Conservation (phyloP, 331 rosid genomes). For the Acacia pycnantha region DNA sequence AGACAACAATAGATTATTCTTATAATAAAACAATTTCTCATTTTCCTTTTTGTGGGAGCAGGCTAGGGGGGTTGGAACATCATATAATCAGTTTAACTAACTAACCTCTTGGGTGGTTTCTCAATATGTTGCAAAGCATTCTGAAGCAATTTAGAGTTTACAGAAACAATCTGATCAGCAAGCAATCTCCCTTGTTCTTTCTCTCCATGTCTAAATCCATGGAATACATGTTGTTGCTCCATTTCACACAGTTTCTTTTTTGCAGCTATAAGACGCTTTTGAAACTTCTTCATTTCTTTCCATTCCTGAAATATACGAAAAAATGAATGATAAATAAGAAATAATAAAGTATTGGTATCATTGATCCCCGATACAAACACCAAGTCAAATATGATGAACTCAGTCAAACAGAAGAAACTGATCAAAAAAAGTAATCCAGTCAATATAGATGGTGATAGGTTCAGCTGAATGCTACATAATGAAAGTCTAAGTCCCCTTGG, state of each 20-base stretch:
- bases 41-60: neutral
- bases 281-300: conserved; percentile 85
- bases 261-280: conserved; percentile 77
- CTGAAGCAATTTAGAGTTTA: conserved; percentile 69
- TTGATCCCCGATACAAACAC: conserved; percentile 6
- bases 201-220: conserved; percentile 80
- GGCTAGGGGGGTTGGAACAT: neutral
- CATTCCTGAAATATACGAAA: conserved; percentile 68
- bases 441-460: conserved; percentile 12
- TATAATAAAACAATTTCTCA: neutral
- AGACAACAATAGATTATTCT: neutral
- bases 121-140: conserved; percentile 57
- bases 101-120: conserved; percentile 57
- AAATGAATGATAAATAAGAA: conserved; percentile 21
- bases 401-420: neutral
- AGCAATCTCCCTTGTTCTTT: conserved; percentile 77
- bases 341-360: neutral
- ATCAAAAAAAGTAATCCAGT: conserved; percentile 13
- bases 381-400: conserved; percentile 4
- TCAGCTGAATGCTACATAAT: conserved; percentile 23
- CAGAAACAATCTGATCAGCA: conserved; percentile 71
- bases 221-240: conserved; percentile 81
- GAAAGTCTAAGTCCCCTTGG: conserved; percentile 11
- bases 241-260: conserved; percentile 84
- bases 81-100: conserved; percentile 18